Conservation (phyloP, 108 stramenopile genomes). For the Cafeteria roenbergensis region DNA sequence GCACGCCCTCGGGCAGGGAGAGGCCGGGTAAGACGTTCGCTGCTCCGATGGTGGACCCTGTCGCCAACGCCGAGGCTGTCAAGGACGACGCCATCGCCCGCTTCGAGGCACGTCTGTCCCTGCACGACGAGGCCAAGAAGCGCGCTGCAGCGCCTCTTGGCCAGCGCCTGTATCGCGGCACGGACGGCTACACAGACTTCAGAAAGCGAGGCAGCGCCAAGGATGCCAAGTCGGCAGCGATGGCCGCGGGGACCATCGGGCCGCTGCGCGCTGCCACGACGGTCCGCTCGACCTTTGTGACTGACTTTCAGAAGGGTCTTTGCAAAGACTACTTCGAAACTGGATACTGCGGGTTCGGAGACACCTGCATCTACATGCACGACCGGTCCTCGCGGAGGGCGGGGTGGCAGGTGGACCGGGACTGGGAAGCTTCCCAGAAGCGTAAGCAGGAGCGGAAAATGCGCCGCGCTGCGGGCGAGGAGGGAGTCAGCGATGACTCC, state of each 20-base stretch:
- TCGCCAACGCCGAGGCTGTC: too few species aligned
- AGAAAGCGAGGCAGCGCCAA: neutral
- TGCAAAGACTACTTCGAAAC: slow-evolving; percentile 99
- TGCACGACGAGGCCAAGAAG: too few species aligned
- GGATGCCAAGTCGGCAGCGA: too few species aligned
- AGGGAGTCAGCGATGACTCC: too few species aligned
- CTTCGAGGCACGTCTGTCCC: too few species aligned
- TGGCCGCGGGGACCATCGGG: slow-evolving; percentile 34
- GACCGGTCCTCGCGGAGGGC: slow-evolving; percentile 77
- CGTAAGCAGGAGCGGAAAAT: slow-evolving; percentile 42
- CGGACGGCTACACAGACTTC: neutral
- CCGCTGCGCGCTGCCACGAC: slow-evolving; percentile 68
- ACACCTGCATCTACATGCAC: slow-evolving; percentile 91
- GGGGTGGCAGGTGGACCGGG: slow-evolving; percentile 84
- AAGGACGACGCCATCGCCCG: too few species aligned
- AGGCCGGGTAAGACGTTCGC: too few species aligned
- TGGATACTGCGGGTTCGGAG: slow-evolving; percentile 96
- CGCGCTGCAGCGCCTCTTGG: too few species aligned
- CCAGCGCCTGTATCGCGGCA: too few species aligned
- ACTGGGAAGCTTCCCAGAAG: slow-evolving; percentile 78
- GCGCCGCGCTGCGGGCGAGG: too few species aligned
- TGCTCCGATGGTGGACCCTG: too few species aligned
- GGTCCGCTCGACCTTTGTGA: slow-evolving; percentile 70
- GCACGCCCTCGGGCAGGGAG: too few species aligned
- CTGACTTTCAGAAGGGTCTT: slow-evolving; percentile 94